Evolutionary conservation across 139 green algal genomes (phyloP).

Genomic region (Chlorella ohadii): DNA sequence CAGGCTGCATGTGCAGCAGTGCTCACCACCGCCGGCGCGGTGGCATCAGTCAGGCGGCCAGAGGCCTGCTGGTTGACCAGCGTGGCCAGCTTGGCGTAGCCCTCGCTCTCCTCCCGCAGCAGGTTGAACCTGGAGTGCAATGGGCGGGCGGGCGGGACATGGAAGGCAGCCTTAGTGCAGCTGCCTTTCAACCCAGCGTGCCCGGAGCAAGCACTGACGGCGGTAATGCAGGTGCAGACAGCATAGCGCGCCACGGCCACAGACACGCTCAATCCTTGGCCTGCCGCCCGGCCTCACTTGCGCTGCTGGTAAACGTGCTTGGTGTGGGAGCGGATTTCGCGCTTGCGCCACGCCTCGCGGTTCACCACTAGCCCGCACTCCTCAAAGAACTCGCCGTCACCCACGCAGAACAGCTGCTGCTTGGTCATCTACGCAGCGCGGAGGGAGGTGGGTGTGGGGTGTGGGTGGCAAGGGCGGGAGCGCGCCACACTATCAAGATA

Average conservation of each 20-base stretch:
- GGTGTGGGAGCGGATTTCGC: conserved; percentile 74
- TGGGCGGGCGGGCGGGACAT: neutral
- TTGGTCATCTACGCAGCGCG: conserved; percentile 42
- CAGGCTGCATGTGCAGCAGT: no score
- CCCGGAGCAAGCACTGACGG: no score
- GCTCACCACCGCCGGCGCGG: conserved; percentile 18
- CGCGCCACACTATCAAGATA: no score
- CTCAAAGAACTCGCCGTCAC: conserved; percentile 58
- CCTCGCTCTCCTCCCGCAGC: conserved; percentile 90
- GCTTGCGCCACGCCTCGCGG: conserved; percentile 39
- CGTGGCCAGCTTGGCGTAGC: conserved; percentile 88
- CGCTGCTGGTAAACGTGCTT: conserved; percentile 73
- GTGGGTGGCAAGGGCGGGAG: neutral
- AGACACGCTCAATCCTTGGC: no score
- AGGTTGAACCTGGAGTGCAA: conserved; percentile 83
- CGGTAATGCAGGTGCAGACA: no score
- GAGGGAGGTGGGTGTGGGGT: no score
- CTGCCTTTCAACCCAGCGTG: no score
- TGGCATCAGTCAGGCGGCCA: conserved; percentile 24
- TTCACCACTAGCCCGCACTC: conserved; percentile 47
- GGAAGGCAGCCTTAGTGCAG: no score
- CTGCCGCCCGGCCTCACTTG: conserved; percentile 59
- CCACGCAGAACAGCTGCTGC: conserved; percentile 50
- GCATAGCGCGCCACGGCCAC: no score
- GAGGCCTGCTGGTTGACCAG: conserved; percentile 51